These are phyloP conservation scores for Aspergillus carlsbadensis DNA, from an alignment of 495 filamentous ascomycete genomes.

Conservation along the genomic window DNA sequence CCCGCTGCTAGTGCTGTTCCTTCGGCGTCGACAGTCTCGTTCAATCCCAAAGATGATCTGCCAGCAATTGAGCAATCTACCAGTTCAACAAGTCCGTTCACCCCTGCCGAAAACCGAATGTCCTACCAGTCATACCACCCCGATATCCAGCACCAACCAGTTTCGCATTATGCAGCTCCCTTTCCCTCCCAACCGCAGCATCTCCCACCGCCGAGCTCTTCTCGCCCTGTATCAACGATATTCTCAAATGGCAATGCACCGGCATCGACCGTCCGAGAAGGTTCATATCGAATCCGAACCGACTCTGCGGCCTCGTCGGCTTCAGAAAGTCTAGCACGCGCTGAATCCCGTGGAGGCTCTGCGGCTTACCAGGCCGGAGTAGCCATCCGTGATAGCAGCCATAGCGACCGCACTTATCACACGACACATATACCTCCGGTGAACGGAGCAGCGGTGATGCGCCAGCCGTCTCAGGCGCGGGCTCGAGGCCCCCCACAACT, in stretches of 20 bases:
- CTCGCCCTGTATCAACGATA: conserved; percentile 55
- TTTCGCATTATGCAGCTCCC: conserved; percentile 26
- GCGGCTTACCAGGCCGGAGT: conserved; percentile 62
- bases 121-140: conserved; percentile 25
- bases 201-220: conserved; percentile 31
- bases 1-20: conserved; percentile 21
- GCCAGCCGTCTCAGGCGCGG: conserved; percentile 44
- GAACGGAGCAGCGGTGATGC: conserved; percentile 55
- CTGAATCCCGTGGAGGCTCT: conserved; percentile 60
- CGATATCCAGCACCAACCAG: conserved; percentile 23
- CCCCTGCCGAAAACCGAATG: conserved; percentile 29
- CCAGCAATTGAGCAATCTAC: conserved; percentile 23
- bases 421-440: conserved; percentile 54
- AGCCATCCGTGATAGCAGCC: conserved; percentile 67
- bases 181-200: conserved; percentile 48
- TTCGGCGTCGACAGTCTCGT: conserved; percentile 24
- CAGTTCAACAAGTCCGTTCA: conserved; percentile 11
- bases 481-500: conserved; percentile 56
- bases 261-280: conserved; percentile 43
- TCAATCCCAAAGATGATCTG: conserved; percentile 14
- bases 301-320: conserved; percentile 65
- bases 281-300: conserved; percentile 57
- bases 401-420: conserved; percentile 66
- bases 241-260: conserved; percentile 49
- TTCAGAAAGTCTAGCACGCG: conserved; percentile 53